These are phyloP conservation scores for Macrocybe gigantea DNA, from an alignment of 768 basidiomycete species.

Conservation along the genomic window DNA sequence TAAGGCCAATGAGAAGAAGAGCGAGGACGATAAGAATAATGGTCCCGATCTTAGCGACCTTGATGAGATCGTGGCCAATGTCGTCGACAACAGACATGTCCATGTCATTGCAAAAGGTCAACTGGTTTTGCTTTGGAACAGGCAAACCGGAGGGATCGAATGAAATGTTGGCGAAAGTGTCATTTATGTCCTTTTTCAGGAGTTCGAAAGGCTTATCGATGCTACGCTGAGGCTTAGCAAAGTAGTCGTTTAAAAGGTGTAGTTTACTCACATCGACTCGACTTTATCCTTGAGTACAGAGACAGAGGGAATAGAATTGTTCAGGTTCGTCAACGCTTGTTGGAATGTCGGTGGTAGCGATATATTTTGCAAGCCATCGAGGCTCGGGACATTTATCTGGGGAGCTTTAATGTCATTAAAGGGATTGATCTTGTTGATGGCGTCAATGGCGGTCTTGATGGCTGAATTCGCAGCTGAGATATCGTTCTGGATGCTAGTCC, in stretches of 20 bases:
- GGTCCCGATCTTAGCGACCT: constrained; percentile 73
- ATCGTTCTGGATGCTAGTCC: constrained; percentile 69
- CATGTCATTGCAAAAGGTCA: constrained; percentile 72
- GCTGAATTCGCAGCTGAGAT: constrained; percentile 62
- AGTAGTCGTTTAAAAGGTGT: background rate
- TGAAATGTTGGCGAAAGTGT: constrained; percentile 67
- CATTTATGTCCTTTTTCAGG: constrained; percentile 85
- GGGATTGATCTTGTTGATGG: constrained; percentile 73
- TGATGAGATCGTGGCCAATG: constrained; percentile 72
- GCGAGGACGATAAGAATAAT: constrained; percentile 68
- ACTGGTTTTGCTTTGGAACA: constrained; percentile 60
- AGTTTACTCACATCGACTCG: constrained; percentile 53
- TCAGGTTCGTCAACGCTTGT: constrained; percentile 67
- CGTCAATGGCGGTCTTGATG: constrained; percentile 57
- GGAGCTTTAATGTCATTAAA: constrained; percentile 66
- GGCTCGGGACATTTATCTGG: constrained; percentile 67
- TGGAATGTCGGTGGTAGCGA: constrained; percentile 76
- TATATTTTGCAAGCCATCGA: constrained; percentile 71
- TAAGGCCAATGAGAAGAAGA: constrained; percentile 65
- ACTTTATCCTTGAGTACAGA: constrained; percentile 66
- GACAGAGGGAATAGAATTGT: constrained; percentile 74
- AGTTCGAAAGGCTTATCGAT: constrained; percentile 85
- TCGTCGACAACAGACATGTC: constrained; percentile 86
- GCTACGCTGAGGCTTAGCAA: constrained; percentile 27
- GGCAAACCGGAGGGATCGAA: constrained; percentile 74